A percentile compares a stretch with the other conserved stretches of the same genome.
Conservation (phyloP, 1,139 yeast genomes). For the Hemisphaericaspora xylofermentans region DNA sequence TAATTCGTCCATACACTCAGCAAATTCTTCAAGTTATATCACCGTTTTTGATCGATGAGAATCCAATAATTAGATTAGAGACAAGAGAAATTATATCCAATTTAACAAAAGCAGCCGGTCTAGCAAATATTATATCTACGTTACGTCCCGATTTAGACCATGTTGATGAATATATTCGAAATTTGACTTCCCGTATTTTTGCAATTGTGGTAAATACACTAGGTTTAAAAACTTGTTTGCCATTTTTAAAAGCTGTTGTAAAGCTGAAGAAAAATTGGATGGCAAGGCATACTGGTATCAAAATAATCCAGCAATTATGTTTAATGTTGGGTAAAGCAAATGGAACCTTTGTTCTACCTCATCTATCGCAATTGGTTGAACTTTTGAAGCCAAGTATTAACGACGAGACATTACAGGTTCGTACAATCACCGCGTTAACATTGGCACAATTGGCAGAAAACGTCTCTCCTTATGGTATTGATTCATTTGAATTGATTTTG, state of each 20-base stretch:
- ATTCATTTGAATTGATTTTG: slow-evolving; percentile 67
- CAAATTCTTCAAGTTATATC: slow-evolving; percentile 71
- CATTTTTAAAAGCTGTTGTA: slow-evolving; percentile 82
- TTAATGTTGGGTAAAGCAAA: slow-evolving; percentile 66
- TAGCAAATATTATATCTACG: slow-evolving; percentile 72
- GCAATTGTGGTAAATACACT: slow-evolving; percentile 84
- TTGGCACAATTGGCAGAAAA: slow-evolving; percentile 78
- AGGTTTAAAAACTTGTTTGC: slow-evolving; percentile 70
- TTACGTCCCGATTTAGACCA: slow-evolving; percentile 83
- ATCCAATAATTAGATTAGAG: slow-evolving; percentile 66
- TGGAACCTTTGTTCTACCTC: slow-evolving; percentile 61
- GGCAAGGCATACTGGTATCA: slow-evolving; percentile 86
- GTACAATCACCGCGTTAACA: slow-evolving; percentile 70
- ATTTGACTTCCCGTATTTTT: slow-evolving; percentile 72
- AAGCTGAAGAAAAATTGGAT: slow-evolving; percentile 78
- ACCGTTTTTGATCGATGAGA: slow-evolving; percentile 81
- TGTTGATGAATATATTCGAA: slow-evolving; percentile 78
- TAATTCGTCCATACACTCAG: slow-evolving; percentile 71
- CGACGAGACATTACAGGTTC: slow-evolving; percentile 70
- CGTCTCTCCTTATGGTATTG: slow-evolving; percentile 89
- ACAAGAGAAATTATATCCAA: slow-evolving; percentile 79
- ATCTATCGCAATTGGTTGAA: slow-evolving; percentile 61
- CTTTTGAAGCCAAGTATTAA: slow-evolving; percentile 60
- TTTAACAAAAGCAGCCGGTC: slow-evolving; percentile 78
- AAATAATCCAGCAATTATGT: slow-evolving; percentile 75